A percentile compares a stretch with the other conserved stretches of the same genome.
phyloP scores from a whole-genome alignment of 2,329 filamentous ascomycete genomes.

The Parastagonospora avenae region DNA sequence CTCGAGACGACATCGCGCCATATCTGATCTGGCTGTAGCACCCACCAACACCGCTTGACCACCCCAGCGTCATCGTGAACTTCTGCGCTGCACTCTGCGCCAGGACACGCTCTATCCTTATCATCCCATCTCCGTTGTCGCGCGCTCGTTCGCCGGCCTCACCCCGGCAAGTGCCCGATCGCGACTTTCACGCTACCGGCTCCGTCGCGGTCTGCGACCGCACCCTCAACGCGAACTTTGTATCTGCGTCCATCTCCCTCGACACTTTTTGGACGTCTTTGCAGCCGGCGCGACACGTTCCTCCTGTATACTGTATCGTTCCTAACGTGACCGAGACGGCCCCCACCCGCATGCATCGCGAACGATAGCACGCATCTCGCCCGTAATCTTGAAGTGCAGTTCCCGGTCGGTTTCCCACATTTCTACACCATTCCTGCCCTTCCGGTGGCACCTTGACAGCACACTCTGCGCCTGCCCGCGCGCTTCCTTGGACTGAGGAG shows the following conservation, averaged over 20 bases:
- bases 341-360: slow-evolving; percentile 19
- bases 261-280: not conserved
- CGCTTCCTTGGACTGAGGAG: slow-evolving; percentile 12
- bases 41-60: slow-evolving; percentile 7
- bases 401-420: slow-evolving; percentile 8
- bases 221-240: not conserved
- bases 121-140: not conserved
- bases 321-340: slow-evolving; percentile 9
- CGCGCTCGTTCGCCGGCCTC: not conserved
- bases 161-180: not conserved
- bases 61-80: slow-evolving; percentile 19
- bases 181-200: not conserved
- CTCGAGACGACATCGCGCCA: slow-evolving; percentile 33
- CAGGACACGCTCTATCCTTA: not conserved
- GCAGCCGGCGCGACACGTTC: not conserved
- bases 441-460: not conserved
- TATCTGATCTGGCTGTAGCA: slow-evolving; percentile 21
- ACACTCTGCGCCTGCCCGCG: slow-evolving; percentile 8
- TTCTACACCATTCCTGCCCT: slow-evolving; percentile 7
- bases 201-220: not conserved
- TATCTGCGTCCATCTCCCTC: not conserved
- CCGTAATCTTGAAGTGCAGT: slow-evolving; percentile 1
- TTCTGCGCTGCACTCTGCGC: slow-evolving; percentile 30
- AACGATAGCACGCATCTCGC: slow-evolving; percentile 11
- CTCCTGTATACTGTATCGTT: slow-evolving; percentile 11